Conservation (phyloP, 169 alveolate species). For the Plasmodium relictum region DNA sequence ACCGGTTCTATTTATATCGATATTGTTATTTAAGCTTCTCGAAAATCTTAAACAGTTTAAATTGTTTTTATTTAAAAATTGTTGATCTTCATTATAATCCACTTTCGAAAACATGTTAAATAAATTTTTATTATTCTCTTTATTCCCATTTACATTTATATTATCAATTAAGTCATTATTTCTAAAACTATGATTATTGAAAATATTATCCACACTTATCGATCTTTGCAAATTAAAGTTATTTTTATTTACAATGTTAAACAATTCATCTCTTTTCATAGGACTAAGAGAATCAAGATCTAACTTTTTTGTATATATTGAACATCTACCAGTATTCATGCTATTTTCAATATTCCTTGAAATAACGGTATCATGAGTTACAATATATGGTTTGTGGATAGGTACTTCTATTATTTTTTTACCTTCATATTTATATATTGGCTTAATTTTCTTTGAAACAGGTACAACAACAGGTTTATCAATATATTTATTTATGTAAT, state of each 20-base stretch:
- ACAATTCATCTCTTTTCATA: constrained; percentile 33
- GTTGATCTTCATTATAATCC: background rate
- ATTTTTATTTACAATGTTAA: constrained; percentile 36
- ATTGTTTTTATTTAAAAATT: background rate
- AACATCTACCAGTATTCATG: constrained; percentile 44
- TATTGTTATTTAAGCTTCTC: constrained; percentile 30
- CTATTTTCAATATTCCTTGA: constrained; percentile 22
- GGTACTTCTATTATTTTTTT: constrained; percentile 84
- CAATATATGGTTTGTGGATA: constrained; percentile 85
- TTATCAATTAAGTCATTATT: background rate
- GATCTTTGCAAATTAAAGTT: constrained; percentile 52
- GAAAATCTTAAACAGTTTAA: constrained; percentile 25
- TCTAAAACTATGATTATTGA: background rate
- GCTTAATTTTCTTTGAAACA: constrained; percentile 82
- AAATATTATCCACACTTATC: constrained; percentile 36
- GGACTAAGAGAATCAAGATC: constrained; percentile 51
- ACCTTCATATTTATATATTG: constrained; percentile 82
- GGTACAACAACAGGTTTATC: constrained; percentile 87
- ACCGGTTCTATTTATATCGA: background rate
- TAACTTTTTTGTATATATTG: constrained; percentile 53
- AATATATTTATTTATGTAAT: constrained; percentile 80
- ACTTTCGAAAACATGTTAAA: background rate
- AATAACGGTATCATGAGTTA: constrained; percentile 83
- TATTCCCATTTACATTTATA: background rate
- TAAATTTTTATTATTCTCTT: background rate